Conservation (phyloP, 257 asterid species). For the Thymus mandschuricus region DNA sequence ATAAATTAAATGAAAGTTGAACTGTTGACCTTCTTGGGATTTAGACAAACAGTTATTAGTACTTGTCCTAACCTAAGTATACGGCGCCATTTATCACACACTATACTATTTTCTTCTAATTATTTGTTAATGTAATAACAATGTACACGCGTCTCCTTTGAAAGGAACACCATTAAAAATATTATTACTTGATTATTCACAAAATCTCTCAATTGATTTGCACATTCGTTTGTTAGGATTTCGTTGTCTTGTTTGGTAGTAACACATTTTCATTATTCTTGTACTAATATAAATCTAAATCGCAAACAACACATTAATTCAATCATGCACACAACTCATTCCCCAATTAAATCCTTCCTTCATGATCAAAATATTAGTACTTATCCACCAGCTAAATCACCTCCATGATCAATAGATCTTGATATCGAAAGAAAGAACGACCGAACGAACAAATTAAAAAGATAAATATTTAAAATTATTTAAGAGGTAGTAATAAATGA, state of each 20-base stretch:
- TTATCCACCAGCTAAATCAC: too few species aligned
- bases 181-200: slow-evolving; percentile 5
- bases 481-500: too few species aligned
- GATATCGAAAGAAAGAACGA: too few species aligned
- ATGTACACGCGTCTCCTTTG: background rate
- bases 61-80: slow-evolving; percentile 21
- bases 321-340: background rate
- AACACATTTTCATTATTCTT: background rate
- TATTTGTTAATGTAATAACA: too few species aligned
- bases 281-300: background rate
- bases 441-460: too few species aligned
- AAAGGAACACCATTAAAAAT: background rate
- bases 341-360: background rate
- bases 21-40: slow-evolving; percentile 12
- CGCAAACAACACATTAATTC: too few species aligned
- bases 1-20: slow-evolving; percentile 5
- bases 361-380: too few species aligned
- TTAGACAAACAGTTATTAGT: background rate
- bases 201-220: background rate
- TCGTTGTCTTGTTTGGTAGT: slow-evolving; percentile 3
- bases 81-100: slow-evolving; percentile 30
- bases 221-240: slow-evolving; percentile 15
- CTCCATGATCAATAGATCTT: too few species aligned
- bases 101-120: background rate
- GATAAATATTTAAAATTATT: too few species aligned